These are phyloP conservation scores for Tetratostichococcus sp. DNA, from an alignment of 139 green algal genomes.

Conservation along the genomic window DNA sequence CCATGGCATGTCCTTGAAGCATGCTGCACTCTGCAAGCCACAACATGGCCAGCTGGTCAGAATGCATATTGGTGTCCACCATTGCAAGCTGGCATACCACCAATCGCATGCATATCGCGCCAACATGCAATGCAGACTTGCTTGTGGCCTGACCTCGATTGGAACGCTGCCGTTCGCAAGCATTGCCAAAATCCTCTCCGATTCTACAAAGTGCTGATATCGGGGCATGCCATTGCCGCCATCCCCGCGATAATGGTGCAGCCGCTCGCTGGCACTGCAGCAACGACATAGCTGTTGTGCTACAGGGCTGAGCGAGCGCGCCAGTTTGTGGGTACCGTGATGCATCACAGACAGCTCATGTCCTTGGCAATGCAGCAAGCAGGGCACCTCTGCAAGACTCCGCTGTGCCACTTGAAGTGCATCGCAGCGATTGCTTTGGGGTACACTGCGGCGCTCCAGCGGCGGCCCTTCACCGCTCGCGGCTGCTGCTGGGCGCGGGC, in stretches of 20 bases:
- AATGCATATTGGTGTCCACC: too few relatives aligned
- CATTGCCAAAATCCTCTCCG: slow-evolving; percentile 1
- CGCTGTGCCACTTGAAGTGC: slow-evolving; percentile 21
- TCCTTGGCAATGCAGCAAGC: too few relatives aligned
- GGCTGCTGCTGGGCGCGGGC: not conserved
- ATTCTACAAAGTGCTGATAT: slow-evolving; percentile 7
- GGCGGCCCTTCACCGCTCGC: not conserved
- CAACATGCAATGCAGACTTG: too few relatives aligned
- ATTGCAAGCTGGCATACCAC: too few relatives aligned
- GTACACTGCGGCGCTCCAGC: slow-evolving; percentile 1
- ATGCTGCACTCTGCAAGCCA: too few relatives aligned
- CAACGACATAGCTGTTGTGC: too few relatives aligned
- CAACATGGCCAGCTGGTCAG: too few relatives aligned
- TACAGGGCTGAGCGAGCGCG: too few relatives aligned
- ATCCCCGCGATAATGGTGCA: slow-evolving; percentile 4
- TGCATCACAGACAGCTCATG: too few relatives aligned
- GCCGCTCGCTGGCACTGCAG: slow-evolving; percentile 1
- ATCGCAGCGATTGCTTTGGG: not conserved
- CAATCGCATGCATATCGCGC: too few relatives aligned
- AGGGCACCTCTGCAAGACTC: slow-evolving; percentile 1
- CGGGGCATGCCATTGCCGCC: not conserved
- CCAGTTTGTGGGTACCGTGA: too few relatives aligned
- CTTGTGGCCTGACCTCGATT: not conserved
- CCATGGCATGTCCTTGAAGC: too few relatives aligned
- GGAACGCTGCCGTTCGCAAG: not conserved